A percentile compares a stretch with the other conserved stretches of the same genome.
Evolutionary conservation across 2,329 filamentous ascomycete species (phyloP).

Genomic region (Exophiala viscosa): DNA sequence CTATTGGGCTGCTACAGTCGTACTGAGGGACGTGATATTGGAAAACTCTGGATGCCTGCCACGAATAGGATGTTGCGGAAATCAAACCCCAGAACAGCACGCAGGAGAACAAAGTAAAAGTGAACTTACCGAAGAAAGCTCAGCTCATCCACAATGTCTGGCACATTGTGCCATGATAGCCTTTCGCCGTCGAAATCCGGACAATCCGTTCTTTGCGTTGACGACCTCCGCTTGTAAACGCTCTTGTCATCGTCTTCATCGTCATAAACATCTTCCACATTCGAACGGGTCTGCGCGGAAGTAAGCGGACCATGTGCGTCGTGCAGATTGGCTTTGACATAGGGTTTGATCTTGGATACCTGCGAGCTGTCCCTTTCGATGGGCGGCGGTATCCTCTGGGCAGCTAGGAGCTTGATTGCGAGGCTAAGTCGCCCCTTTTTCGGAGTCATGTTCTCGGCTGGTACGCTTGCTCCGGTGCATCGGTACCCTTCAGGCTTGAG

Average conservation of each 20-base stretch:
- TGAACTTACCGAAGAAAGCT: slow-evolving; percentile 67
- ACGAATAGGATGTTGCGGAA: not conserved
- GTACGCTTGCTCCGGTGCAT: slow-evolving; percentile 28
- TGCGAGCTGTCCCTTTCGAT: slow-evolving; percentile 39
- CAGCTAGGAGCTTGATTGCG: slow-evolving; percentile 69
- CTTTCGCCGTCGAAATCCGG: slow-evolving; percentile 61
- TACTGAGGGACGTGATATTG: no score
- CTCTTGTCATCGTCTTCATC: slow-evolving; percentile 43
- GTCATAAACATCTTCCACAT: slow-evolving; percentile 40
- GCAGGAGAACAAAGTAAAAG: slow-evolving; percentile 1
- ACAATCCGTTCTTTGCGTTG: slow-evolving; percentile 55
- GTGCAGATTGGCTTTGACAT: slow-evolving; percentile 76
- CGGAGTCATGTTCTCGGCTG: slow-evolving; percentile 32
- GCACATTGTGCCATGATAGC: slow-evolving; percentile 56
- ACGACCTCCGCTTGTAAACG: slow-evolving; percentile 57
- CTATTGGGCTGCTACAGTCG: no score
- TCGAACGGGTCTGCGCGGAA: slow-evolving; percentile 41
- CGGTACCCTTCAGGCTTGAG: slow-evolving; percentile 77
- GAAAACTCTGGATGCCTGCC: no score
- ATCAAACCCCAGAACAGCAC: not conserved
- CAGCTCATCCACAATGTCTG: slow-evolving; percentile 63
- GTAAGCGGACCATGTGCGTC: slow-evolving; percentile 53
- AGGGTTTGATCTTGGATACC: slow-evolving; percentile 60
- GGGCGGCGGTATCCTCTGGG: slow-evolving; percentile 69
- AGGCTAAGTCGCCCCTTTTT: slow-evolving; percentile 60